Percentiles rank a stretch among this genome's conserved stretches.
Conservation (phyloP, 2,329 filamentous ascomycete species). For the Didymella sp. region DNA sequence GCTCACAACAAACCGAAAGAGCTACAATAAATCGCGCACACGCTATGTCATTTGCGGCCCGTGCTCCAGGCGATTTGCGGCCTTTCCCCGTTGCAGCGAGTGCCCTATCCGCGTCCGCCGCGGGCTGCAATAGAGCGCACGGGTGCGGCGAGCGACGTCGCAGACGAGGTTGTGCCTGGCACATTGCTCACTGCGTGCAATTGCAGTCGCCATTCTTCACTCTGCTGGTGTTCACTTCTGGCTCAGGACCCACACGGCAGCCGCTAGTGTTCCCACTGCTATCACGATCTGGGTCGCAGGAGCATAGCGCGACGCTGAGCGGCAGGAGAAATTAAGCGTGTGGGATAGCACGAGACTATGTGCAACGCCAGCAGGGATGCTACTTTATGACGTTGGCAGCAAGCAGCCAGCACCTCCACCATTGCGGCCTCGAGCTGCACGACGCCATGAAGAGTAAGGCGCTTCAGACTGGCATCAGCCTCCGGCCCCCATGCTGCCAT, state of each 20-base stretch:
- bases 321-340: constrained; percentile 34
- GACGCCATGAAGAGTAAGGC: constrained; percentile 15
- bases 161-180: not conserved
- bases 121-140: constrained; percentile 7
- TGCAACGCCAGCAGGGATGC: constrained; percentile 22
- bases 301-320: constrained; percentile 25
- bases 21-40: constrained; percentile 25
- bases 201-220: not conserved
- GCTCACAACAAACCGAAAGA: constrained; percentile 24
- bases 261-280: not conserved
- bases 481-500: constrained; percentile 17
- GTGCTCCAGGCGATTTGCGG: constrained; percentile 24
- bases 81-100: constrained; percentile 24
- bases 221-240: not conserved
- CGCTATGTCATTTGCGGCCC: constrained; percentile 24
- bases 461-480: constrained; percentile 17
- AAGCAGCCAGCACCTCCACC: constrained; percentile 20
- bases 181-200: not conserved
- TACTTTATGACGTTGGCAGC: constrained; percentile 19
- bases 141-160: constrained; percentile 5
- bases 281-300: constrained; percentile 19
- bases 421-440: constrained; percentile 16
- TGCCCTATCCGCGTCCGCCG: constrained; percentile 21
- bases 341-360: constrained; percentile 28
- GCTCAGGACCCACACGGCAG: not conserved